Evolutionary conservation across 306 rosid genomes (phyloP), one percentile per base, ranked within the genome.

Genomic region (Pterocarpus macrocarpus): DNA sequence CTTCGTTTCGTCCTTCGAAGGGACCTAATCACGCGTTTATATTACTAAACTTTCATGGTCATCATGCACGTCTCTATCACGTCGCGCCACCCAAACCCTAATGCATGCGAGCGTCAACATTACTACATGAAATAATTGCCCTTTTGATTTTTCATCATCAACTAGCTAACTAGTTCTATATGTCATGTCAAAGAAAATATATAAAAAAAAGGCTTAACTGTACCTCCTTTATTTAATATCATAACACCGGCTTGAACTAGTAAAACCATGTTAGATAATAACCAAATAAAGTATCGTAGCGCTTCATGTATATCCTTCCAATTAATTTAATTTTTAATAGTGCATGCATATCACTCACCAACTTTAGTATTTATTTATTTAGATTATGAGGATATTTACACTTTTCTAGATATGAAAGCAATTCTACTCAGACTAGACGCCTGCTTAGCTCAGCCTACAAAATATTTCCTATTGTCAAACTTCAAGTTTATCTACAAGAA

Each of bases 41-140:
- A 73, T 59, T 79, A 67, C 78, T 80, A 76, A 53, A 78, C 7
- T 64, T 75, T 65, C 62, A 69, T 85, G 77, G 77, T 80, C 91
- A 90, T 86, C 92, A 90, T 95, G 92, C 97, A 90, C 90, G 94
- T 89, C 92, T 80, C 90, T 78, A 86, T 92, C 96, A 91, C 97
- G 88, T 90, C 75, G 92, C 90, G 74, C 88, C 88, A 83, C 83
- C 87, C 64, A 75, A 66, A 69, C 85, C 83, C 76, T 80, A 66
- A 72, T 86, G 89, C 89, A 83, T 86, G 87, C 89, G 81, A 86
- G 71, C 81, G 84, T 84, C 87, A 80, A 76, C 78, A 76, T 66
- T 80, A 67, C 76, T 78, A 71, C 84, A 80, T 92, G 82, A 86
- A 78, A 87, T 84, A 33, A 89, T 81, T 85, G 11, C 69, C 59